Base-by-base conservation (phyloP, 768 basidiomycete species). In the Termitomyces sp. region DNA sequence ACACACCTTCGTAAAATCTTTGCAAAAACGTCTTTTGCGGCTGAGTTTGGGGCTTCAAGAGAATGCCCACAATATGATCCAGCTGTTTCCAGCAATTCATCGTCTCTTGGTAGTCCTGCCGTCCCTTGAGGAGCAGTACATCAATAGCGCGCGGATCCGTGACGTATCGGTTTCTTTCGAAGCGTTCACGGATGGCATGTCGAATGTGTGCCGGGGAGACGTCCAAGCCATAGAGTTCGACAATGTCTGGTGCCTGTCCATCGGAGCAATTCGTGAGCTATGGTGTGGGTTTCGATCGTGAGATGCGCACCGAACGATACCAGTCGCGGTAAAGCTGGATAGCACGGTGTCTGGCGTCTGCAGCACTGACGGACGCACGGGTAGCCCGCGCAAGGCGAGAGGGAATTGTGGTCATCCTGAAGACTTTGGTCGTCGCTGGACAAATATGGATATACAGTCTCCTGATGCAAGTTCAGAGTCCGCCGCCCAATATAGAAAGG, bases 11-110 rank as follows among this genome's bases (percentile, higher is more conserved):
- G 54, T 85, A 88, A 65, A 94, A 94, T 76, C 85, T 90, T 73
- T 92, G 82, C 79, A 94, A 73, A 69, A 94, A 93, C 22, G 86
- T 82, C 58, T 80, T 77, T 54, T 79, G 74, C 0, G 77, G 73
- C 55, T 68, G 62, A 32, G 73, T 70, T 61, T 74, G 72, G 8
- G 77, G 74, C 60, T 80, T 70, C 58, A 92, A 71, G 51, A 92
- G 69, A 35, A 90, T 81, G 3, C 90, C 90, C 70, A 86, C 72
- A 32, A 94, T 75, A 67, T 94, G 91, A 60, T 92, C 88, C 44
- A 78, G 81, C 76, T 91, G 89, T 68, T 94, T 94, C 94, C 94
- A 98, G 65, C 82, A 83, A 69, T 98, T 98, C 79, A 97, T 78
- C 53, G 88, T 88, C 79, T 98, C 96, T 78, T 98, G 96, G 67